Evolutionary conservation across 177 flowering plant genomes (phyloP).

Genomic region (Tripterygium wilfordii): DNA sequence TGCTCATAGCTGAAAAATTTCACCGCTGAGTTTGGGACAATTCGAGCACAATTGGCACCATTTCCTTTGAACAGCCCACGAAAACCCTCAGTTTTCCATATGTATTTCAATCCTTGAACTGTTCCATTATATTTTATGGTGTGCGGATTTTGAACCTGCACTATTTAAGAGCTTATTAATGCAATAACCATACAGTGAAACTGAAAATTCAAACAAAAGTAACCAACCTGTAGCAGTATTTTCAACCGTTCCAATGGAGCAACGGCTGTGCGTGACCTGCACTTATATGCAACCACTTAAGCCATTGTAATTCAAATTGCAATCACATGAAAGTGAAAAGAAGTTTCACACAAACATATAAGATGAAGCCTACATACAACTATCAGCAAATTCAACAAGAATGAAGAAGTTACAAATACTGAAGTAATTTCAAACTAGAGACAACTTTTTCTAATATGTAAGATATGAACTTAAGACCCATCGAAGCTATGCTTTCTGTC

Average conservation of each 20-base stretch:
- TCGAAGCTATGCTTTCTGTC: too few species aligned
- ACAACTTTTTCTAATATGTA: too few species aligned
- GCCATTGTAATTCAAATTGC: background rate
- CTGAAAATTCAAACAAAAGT: background rate
- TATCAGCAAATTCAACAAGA: too few species aligned
- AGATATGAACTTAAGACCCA: too few species aligned
- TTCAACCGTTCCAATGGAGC: conserved; percentile 93
- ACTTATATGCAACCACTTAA: conserved; percentile 1
- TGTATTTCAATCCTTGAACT: conserved; percentile 87
- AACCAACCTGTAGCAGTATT: conserved; percentile 84
- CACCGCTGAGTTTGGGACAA: conserved; percentile 94
- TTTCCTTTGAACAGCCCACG: conserved; percentile 94
- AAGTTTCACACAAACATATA: too few species aligned
- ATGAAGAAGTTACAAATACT: too few species aligned
- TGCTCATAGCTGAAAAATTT: conserved; percentile 98
- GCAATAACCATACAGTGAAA: background rate
- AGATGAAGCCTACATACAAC: too few species aligned
- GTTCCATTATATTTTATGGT: conserved; percentile 91
- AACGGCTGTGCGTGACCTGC: conserved; percentile 95
- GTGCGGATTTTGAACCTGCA: conserved; percentile 93
- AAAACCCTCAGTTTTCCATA: conserved; percentile 89
- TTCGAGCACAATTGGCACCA: conserved; percentile 97
- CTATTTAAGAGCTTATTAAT: background rate
- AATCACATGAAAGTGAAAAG: too few species aligned
- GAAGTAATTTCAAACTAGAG: too few species aligned